Evolutionary conservation across 139 green algal species (phyloP).

Genomic region (Chlamydomonas applanata): DNA sequence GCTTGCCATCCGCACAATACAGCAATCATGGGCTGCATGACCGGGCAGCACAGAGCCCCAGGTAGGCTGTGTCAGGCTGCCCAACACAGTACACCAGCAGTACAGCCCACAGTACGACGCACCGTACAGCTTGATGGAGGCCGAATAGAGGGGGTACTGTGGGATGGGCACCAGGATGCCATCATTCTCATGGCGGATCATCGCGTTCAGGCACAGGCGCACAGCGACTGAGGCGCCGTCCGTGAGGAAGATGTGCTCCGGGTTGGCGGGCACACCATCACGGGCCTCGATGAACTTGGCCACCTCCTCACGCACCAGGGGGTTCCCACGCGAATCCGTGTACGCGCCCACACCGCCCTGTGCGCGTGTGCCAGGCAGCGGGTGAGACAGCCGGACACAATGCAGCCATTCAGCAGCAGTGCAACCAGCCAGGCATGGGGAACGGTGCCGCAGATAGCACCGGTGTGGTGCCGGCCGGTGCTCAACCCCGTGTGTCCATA

Average conservation of each 20-base stretch:
- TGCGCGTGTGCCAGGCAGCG: neutral
- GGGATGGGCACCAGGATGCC: conserved; percentile 79
- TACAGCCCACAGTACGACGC: conserved; percentile 11
- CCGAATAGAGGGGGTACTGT: conserved; percentile 91
- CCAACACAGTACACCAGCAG: too few species aligned
- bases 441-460: neutral
- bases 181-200: conserved; percentile 64
- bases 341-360: conserved; percentile 73
- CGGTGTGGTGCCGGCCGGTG: too few species aligned
- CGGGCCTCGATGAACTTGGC: conserved; percentile 74
- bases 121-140: conserved; percentile 81
- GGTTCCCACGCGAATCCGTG: conserved; percentile 74
- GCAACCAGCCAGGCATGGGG: too few species aligned
- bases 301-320: conserved; percentile 67
- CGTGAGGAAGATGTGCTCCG: conserved; percentile 79
- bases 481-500: too few species aligned
- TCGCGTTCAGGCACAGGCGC: conserved; percentile 63
- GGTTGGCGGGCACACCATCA: conserved; percentile 66
- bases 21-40: too few species aligned
- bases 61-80: too few species aligned
- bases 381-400: too few species aligned
- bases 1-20: too few species aligned
- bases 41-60: too few species aligned
- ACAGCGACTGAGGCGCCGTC: conserved; percentile 81
- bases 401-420: too few species aligned